Conservation (phyloP, 2,329 filamentous ascomycete species). For the Cercospora nicotianae region DNA sequence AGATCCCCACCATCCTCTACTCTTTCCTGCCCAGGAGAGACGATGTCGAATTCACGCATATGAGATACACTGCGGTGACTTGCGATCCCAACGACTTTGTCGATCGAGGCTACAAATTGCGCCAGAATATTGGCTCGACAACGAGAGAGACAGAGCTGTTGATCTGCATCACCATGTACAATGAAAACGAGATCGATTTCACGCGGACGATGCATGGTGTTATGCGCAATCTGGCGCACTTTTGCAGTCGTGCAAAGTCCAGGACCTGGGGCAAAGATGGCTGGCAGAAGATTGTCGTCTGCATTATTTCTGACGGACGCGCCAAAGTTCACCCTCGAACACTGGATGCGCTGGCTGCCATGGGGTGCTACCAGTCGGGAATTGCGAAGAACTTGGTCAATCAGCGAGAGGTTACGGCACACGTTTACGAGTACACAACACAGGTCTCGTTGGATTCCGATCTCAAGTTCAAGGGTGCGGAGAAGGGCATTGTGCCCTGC, state of each 20-base stretch:
- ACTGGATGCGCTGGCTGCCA: constrained; percentile 88
- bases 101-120: constrained; percentile 82
- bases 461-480: constrained; percentile 97
- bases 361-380: constrained; percentile 97
- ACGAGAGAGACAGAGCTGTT: constrained; percentile 90
- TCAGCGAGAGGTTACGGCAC: constrained; percentile 88
- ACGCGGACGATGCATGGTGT: constrained; percentile 98
- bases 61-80: constrained; percentile 98
- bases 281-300: constrained; percentile 99
- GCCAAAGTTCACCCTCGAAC: constrained; percentile 92
- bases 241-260: constrained; percentile 88
- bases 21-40: constrained; percentile 92
- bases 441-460: constrained; percentile 95
- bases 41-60: constrained; percentile 95
- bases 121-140: constrained; percentile 83
- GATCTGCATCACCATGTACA: constrained; percentile 98
- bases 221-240: constrained; percentile 97
- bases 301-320: constrained; percentile 91
- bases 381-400: constrained; percentile 99
- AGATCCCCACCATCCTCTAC: constrained; percentile 97
- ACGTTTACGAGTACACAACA: constrained; percentile 98
- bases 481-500: constrained; percentile 97
- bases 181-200: constrained; percentile 95
- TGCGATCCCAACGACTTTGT: constrained; percentile 96
- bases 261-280: constrained; percentile 95